Conservation (phyloP, 2,329 filamentous ascomycete species). For the Volutella citrinella region DNA sequence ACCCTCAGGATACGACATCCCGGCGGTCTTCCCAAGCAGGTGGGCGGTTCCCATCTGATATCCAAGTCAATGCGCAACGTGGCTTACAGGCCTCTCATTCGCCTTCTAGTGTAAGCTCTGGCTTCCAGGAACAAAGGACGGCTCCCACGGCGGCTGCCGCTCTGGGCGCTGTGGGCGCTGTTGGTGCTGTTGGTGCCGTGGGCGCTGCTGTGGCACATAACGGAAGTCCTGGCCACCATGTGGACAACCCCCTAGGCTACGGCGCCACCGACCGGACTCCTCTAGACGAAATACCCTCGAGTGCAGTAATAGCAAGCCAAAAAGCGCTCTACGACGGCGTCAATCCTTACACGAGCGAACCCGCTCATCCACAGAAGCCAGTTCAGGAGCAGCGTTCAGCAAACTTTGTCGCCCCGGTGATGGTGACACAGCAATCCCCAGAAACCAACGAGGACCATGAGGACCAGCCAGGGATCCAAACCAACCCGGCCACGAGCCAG, state of each 20-base stretch:
- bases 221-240: too few species aligned
- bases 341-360: slow-evolving; percentile 55
- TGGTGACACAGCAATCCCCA: too few species aligned
- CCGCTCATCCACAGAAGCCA: slow-evolving; percentile 20
- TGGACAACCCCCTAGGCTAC: slow-evolving; percentile 37
- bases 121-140: slow-evolving; percentile 38
- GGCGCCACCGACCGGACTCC: slow-evolving; percentile 43
- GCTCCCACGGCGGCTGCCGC: slow-evolving; percentile 60
- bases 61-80: slow-evolving; percentile 75
- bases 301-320: slow-evolving; percentile 48
- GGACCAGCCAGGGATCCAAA: too few species aligned
- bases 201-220: too few species aligned
- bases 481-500: slow-evolving; percentile 9
- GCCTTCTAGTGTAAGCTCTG: slow-evolving; percentile 79
- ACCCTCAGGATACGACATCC: slow-evolving; percentile 48
- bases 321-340: slow-evolving; percentile 53
- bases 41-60: slow-evolving; percentile 94
- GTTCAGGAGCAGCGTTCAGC: slow-evolving; percentile 12
- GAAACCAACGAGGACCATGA: too few species aligned
- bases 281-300: slow-evolving; percentile 48
- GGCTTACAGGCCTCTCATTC: slow-evolving; percentile 77
- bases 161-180: slow-evolving; percentile 52
- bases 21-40: slow-evolving; percentile 83
- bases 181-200: slow-evolving; percentile 24
- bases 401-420: too few species aligned